Base-by-base conservation (phyloP, 1,284 basidiomycete genomes). In the Mycosarcoma maydis region DNA sequence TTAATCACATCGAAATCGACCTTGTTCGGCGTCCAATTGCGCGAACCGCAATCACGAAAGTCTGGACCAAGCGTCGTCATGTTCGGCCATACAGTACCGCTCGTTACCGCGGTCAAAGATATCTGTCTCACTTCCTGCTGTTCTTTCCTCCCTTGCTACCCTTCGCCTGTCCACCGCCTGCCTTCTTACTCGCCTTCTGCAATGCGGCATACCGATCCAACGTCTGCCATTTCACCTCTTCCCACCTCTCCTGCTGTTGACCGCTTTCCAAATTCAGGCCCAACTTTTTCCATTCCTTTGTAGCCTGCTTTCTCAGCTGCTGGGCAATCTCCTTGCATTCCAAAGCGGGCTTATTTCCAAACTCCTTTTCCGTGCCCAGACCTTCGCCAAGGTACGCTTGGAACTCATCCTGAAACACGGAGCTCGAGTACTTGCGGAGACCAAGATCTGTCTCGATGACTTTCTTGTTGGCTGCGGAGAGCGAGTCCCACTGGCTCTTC, bases 331-430 rank as follows among this genome's bases (percentile, higher is more conserved):
- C 52, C 19, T 65, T 67, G 53, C 73, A 76, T 19, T 65, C 62
- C 6, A 43, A 45, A 2, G 71, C 68, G 11, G 62, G 54, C 38
- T 76, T 76, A 50, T 72, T 73, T 16, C 73, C 73, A 29, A 76
- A 76, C 39, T 76, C 73, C 24, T 64, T 50, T 37, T 61, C 57
- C 11, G 71, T 70, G 3, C 60, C 71, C 11, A 69, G 40, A 0
- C 68, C 67, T 20, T 74, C 61, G n/a, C 70, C 72, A 14, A 80
- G 51, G 48, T 80, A 80, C 1, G 78, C 78, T 37, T 78, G 77
- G 22, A 73, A 75, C 43, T 80, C 78, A 51, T 80, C 78, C 23
- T 58, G 53, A 36, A 60, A 79, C 29, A 80, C 76, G 3, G 52
- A 33, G 26, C 61, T 51, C 30, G 53, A 39, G 56, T 80, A 80